These are phyloP conservation scores for Babesia bovis DNA, from an alignment of 169 alveolate genomes.

Conservation along the genomic window DNA sequence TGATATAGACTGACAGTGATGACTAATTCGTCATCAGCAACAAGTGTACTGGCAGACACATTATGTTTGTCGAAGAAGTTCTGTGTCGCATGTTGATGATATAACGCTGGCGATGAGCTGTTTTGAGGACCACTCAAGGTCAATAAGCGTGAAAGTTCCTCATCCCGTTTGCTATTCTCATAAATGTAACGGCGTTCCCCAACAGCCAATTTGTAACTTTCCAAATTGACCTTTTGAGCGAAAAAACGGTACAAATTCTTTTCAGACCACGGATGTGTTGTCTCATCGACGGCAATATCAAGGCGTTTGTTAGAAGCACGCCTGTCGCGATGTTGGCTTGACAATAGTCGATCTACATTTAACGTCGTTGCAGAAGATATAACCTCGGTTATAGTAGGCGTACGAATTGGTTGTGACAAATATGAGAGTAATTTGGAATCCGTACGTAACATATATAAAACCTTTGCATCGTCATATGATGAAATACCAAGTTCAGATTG, in stretches of 20 bases:
- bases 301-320: not conserved
- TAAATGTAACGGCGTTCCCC: conserved; percentile 24
- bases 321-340: not conserved
- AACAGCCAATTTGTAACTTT: conserved; percentile 38
- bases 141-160: conserved; percentile 6
- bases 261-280: conserved; percentile 53
- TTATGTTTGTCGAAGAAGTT: conserved; percentile 18
- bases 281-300: conserved; percentile 17
- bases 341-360: conserved; percentile 18
- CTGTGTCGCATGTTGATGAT: conserved; percentile 42
- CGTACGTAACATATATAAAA: conserved; percentile 8
- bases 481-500: not conserved
- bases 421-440: not conserved
- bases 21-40: conserved; percentile 55
- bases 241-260: conserved; percentile 17
- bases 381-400: conserved; percentile 53
- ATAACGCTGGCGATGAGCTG: conserved; percentile 6
- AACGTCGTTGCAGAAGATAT: conserved; percentile 37
- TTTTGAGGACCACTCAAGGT: conserved; percentile 47
- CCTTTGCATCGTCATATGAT: not conserved
- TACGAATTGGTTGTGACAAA: conserved; percentile 33
- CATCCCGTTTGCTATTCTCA: not conserved
- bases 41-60: conserved; percentile 8
- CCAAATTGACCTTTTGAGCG: conserved; percentile 21
- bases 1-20: conserved; percentile 77